Conservation (phyloP, 306 rosid species). For the Vicia villosa region DNA sequence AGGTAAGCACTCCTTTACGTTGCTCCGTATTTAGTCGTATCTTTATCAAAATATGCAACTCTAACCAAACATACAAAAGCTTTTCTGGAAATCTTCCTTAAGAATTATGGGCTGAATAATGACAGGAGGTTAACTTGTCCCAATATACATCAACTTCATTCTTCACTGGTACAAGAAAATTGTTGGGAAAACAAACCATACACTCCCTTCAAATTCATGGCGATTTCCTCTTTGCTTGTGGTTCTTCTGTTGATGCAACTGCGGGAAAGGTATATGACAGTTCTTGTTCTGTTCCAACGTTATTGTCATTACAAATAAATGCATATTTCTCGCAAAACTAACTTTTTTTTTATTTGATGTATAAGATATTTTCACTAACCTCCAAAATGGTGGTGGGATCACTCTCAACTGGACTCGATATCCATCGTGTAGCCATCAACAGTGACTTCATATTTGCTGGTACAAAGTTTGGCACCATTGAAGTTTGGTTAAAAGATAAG, state of each 20-base stretch:
- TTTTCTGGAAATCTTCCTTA: constrained; percentile 25
- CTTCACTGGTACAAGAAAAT: constrained; percentile 78
- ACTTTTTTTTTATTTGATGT: constrained; percentile 1
- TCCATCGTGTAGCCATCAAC: constrained; percentile 67
- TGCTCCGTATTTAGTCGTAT: constrained; percentile 13
- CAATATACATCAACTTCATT: constrained; percentile 57
- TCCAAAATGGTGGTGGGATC: constrained; percentile 67
- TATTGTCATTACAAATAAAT: background rate
- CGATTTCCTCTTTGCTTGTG: constrained; percentile 65
- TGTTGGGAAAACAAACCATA: constrained; percentile 79
- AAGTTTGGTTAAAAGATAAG: constrained; percentile 74
- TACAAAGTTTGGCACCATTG: constrained; percentile 71
- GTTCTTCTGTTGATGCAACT: constrained; percentile 70
- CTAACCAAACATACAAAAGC: constrained; percentile 5
- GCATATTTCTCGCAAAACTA: constrained; percentile 16
- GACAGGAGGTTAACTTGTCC: constrained; percentile 85
- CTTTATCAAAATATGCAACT: constrained; percentile 23
- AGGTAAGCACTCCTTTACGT: constrained; percentile 50
- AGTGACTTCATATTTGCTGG: constrained; percentile 78
- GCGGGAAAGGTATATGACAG: constrained; percentile 71
- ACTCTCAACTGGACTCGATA: constrained; percentile 69
- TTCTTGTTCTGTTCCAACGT: constrained; percentile 11
- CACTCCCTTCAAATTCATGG: constrained; percentile 70
- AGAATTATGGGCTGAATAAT: constrained; percentile 21
- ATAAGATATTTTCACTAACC: constrained; percentile 66